Evolutionary conservation across 805 yeast genomes (phyloP).

Genomic region (Candida patagonica): DNA sequence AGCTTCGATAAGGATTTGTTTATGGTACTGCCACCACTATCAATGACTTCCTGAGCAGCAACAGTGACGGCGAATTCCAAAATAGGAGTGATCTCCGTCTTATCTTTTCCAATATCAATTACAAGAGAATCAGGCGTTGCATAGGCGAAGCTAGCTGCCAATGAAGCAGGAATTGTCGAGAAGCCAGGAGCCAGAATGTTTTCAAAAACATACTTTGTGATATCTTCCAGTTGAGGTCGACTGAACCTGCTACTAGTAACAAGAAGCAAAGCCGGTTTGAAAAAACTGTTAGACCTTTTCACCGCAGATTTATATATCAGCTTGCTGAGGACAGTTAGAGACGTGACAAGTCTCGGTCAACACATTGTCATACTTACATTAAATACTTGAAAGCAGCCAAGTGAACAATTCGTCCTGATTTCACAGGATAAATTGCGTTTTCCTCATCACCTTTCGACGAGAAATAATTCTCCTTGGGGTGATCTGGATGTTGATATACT

Average conservation of each 20-base stretch:
- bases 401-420: conserved; percentile 54
- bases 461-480: conserved; percentile 23
- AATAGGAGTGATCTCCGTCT: conserved; percentile 74
- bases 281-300: conserved; percentile 26
- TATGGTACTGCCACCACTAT: conserved; percentile 57
- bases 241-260: conserved; percentile 65
- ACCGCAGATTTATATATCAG: conserved; percentile 40
- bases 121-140: conserved; percentile 55
- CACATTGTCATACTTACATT: conserved; percentile 31
- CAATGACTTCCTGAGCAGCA: conserved; percentile 42
- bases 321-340: conserved; percentile 30
- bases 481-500: conserved; percentile 40
- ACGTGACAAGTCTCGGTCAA: not conserved
- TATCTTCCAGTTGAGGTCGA: conserved; percentile 51
- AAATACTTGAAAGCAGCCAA: conserved; percentile 62
- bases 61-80: conserved; percentile 57
- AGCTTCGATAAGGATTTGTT: conserved; percentile 41
- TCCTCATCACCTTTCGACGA: conserved; percentile 34
- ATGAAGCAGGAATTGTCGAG: conserved; percentile 54
- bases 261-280: conserved; percentile 51
- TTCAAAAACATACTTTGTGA: conserved; percentile 73
- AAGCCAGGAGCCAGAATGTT: conserved; percentile 62
- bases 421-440: conserved; percentile 52
- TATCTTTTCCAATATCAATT: conserved; percentile 69
- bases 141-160: conserved; percentile 67